A percentile compares a stretch with the other conserved stretches of the same genome.
phyloP scores from a whole-genome alignment of 2,329 filamentous ascomycete genomes.

The Arachnopeziza araneosa region DNA sequence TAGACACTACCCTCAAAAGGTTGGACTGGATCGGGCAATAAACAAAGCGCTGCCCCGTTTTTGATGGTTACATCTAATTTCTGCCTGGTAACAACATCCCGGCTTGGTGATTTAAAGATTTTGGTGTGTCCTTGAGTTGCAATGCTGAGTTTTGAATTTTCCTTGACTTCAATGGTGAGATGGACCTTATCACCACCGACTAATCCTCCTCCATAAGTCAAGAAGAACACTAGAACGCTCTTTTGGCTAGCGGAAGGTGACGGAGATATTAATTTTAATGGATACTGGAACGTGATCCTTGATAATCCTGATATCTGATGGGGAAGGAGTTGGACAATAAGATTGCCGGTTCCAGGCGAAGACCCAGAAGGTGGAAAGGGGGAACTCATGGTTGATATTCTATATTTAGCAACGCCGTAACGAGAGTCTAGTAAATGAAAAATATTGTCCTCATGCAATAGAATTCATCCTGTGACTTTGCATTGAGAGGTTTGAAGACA shows the following conservation, averaged over 20 bases:
- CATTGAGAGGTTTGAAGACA: neutral
- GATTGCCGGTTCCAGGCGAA: constrained; percentile 69
- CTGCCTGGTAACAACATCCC: constrained; percentile 53
- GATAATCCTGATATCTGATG: constrained; percentile 66
- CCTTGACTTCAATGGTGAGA: constrained; percentile 60
- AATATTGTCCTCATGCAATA: neutral
- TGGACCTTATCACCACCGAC: constrained; percentile 81
- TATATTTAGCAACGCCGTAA: neutral
- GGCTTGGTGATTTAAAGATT: constrained; percentile 74
- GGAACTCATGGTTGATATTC: constrained; percentile 19
- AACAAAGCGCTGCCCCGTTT: constrained; percentile 50
- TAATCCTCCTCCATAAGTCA: constrained; percentile 92
- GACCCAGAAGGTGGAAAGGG: constrained; percentile 59
- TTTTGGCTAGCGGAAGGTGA: constrained; percentile 56
- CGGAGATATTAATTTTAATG: constrained; percentile 86
- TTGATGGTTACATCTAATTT: constrained; percentile 46
- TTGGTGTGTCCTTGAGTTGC: constrained; percentile 83
- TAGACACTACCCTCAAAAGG: constrained; percentile 83
- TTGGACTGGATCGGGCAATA: constrained; percentile 87
- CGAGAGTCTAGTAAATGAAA: neutral
- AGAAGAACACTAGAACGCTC: constrained; percentile 76
- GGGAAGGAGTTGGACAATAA: constrained; percentile 68
- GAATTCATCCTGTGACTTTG: too few relatives aligned
- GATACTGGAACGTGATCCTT: constrained; percentile 82
- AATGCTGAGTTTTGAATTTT: constrained; percentile 59